Percentiles rank a stretch among this genome's conserved stretches.
These are phyloP conservation scores for Scopulariopsis brevicaulis DNA, from an alignment of 2,329 filamentous ascomycete species.

Conservation along the genomic window DNA sequence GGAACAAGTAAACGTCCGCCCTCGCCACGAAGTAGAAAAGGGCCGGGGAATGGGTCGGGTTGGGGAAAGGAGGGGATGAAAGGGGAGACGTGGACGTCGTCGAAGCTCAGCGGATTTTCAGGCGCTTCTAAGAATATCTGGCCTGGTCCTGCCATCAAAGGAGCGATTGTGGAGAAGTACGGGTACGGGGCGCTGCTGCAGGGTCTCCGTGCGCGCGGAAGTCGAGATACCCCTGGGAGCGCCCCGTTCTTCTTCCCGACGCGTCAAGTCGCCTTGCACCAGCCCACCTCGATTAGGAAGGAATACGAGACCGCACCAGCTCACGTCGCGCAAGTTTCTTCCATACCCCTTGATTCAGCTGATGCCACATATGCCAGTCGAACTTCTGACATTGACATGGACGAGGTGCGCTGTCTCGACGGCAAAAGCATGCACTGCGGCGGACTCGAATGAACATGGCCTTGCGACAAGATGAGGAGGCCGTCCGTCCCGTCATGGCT, in stretches of 20 bases:
- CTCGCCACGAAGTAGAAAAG: neutral
- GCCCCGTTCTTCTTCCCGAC: neutral
- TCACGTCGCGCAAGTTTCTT: neutral
- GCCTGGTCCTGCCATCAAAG: neutral
- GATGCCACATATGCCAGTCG: slow-evolving; percentile 1
- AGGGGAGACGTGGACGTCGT: neutral
- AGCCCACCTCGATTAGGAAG: neutral
- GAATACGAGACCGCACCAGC: neutral
- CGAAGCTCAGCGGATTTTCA: neutral
- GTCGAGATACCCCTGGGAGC: neutral
- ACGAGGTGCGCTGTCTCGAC: neutral
- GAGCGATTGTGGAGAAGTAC: neutral
- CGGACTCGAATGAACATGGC: neutral
- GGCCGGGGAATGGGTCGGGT: neutral
- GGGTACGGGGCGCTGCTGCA: neutral
- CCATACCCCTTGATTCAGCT: neutral
- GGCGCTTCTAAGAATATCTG: neutral
- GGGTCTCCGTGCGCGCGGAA: neutral
- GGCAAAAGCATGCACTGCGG: neutral
- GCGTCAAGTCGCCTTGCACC: neutral
- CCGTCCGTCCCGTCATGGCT: too few relatives aligned
- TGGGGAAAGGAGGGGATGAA: neutral
- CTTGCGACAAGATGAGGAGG: too few relatives aligned
- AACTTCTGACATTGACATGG: neutral
- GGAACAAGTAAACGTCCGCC: neutral